Evolutionary conservation across 2,329 filamentous ascomycete species (phyloP).

Genomic region (Penicillium sp.): DNA sequence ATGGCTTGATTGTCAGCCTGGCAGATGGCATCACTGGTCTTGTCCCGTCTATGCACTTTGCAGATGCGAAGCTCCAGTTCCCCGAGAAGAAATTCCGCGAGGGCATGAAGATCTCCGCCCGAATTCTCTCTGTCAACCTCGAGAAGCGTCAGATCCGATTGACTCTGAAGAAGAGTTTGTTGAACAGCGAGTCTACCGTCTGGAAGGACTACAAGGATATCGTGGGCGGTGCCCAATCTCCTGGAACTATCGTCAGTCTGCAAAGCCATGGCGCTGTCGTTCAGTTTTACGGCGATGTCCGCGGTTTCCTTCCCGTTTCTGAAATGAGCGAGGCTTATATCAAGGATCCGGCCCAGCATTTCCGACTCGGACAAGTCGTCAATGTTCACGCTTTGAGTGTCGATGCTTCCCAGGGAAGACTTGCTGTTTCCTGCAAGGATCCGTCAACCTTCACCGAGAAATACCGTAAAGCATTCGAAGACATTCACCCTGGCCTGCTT

Average conservation of each 20-base stretch:
- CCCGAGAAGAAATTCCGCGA: conserved; percentile 96
- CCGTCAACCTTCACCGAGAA: conserved; percentile 77
- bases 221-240: conserved; percentile 73
- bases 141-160: conserved; percentile 79
- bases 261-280: conserved; percentile 80
- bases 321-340: conserved; percentile 99
- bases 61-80: conserved; percentile 84
- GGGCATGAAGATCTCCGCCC: conserved; percentile 79
- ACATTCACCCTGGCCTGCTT: conserved; percentile 72
- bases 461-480: conserved; percentile 72
- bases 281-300: conserved; percentile 84
- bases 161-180: conserved; percentile 90
- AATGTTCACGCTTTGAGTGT: conserved; percentile 86
- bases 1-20: conserved; percentile 79
- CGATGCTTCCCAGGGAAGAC: conserved; percentile 69
- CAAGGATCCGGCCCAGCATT: conserved; percentile 84
- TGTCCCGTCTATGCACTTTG: conserved; percentile 84
- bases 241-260: conserved; percentile 85
- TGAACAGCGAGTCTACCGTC: conserved; percentile 83
- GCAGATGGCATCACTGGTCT: conserved; percentile 88
- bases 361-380: conserved; percentile 86
- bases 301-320: conserved; percentile 85
- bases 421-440: conserved; percentile 93
- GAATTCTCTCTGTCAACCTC: conserved; percentile 79
- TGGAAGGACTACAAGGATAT: conserved; percentile 80